Evolutionary conservation across 1,284 basidiomycete genomes (phyloP).

Genomic region (Phaffia rhodozyma): DNA sequence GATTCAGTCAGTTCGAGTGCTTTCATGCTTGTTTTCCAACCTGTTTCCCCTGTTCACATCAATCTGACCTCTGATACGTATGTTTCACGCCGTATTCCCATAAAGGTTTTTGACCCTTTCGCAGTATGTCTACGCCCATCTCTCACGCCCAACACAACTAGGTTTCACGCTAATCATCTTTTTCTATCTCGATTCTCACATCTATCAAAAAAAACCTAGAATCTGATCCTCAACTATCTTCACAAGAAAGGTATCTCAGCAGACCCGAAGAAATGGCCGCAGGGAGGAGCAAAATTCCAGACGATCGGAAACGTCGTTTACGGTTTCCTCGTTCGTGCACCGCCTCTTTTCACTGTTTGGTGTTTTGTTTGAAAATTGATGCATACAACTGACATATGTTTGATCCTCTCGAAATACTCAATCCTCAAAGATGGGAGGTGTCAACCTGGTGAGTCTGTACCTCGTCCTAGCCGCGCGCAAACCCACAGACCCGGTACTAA

Average conservation of each 20-base stretch:
- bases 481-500: slow-evolving; percentile 22
- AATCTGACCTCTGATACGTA: neutral
- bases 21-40: neutral
- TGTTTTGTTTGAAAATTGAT: no score
- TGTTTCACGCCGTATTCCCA: no score
- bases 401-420: neutral
- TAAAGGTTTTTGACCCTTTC: slow-evolving; percentile 5
- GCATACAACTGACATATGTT: neutral
- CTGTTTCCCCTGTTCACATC: neutral
- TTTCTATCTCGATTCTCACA: neutral
- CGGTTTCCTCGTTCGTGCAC: slow-evolving; percentile 41
- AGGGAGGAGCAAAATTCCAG: slow-evolving; percentile 77
- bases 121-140: neutral
- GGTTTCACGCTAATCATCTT: neutral
- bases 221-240: slow-evolving; percentile 68
- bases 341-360: neutral
- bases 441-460: slow-evolving; percentile 47
- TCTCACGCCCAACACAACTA: no score
- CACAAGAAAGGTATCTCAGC: slow-evolving; percentile 47
- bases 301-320: slow-evolving; percentile 77
- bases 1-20: neutral
- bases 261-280: slow-evolving; percentile 65
- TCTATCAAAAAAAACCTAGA: slow-evolving; percentile 29
- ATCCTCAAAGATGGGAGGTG: slow-evolving; percentile 20
- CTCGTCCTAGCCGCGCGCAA: slow-evolving; percentile 38